Conservation (phyloP, 1,139 yeast genomes). For the Ogataea hybrid region DNA sequence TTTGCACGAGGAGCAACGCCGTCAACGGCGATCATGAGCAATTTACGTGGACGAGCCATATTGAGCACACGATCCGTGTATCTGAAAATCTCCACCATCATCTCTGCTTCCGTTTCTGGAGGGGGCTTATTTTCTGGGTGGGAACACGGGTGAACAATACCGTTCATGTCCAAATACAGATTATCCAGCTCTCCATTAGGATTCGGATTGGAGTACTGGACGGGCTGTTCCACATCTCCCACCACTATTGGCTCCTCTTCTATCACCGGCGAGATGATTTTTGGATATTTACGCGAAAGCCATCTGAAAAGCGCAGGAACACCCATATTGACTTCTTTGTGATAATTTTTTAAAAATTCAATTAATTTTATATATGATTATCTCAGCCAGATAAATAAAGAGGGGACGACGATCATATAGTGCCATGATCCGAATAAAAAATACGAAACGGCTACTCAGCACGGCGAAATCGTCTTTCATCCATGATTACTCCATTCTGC, state of each 20-base stretch:
- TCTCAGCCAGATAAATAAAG: constrained; percentile 2
- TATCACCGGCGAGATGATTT: constrained; percentile 84
- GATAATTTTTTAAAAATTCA: not conserved
- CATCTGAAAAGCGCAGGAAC: constrained; percentile 98
- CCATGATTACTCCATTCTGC: constrained; percentile 39
- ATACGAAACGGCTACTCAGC: not conserved
- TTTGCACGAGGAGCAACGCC: constrained; percentile 99
- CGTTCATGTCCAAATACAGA: constrained; percentile 91
- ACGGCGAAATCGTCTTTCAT: constrained; percentile 17
- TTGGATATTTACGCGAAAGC: constrained; percentile 91
- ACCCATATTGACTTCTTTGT: constrained; percentile 43
- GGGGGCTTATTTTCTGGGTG: constrained; percentile 95
- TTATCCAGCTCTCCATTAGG: constrained; percentile 96
- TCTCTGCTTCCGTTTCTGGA: constrained; percentile 92
- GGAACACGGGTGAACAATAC: constrained; percentile 96
- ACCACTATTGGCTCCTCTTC: constrained; percentile 64
- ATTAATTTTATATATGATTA: constrained; percentile 1
- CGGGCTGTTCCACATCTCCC: constrained; percentile 61
- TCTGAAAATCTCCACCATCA: constrained; percentile 86
- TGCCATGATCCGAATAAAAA: constrained; percentile 7
- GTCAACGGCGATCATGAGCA: constrained; percentile 92
- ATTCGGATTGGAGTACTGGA: constrained; percentile 71
- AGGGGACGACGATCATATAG: not conserved
- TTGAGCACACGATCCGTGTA: constrained; percentile 86
- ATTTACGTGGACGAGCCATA: constrained; percentile 94